Conservation (phyloP, 108 stramenopile species). For the Discostella pseudostelligera region DNA sequence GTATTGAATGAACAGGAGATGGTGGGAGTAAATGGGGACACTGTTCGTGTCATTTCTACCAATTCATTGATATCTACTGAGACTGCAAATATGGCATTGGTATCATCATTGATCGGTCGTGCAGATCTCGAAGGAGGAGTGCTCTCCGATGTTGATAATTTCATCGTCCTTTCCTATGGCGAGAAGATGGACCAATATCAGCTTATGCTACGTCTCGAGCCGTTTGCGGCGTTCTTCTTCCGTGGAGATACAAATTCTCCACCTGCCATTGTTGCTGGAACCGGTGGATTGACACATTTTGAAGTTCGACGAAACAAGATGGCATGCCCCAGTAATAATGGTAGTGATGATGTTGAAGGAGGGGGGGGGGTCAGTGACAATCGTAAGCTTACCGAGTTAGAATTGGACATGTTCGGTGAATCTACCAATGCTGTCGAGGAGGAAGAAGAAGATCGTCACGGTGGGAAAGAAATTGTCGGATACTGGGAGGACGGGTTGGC, state of each 20-base stretch:
- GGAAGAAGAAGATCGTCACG: slow-evolving; percentile 47
- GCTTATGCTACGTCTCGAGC: slow-evolving; percentile 64
- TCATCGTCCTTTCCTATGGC: slow-evolving; percentile 39
- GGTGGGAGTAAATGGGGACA: slow-evolving; percentile 36
- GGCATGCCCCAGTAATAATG: neutral
- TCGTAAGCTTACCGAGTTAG: slow-evolving; percentile 13
- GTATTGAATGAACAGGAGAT: slow-evolving; percentile 75
- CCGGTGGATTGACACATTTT: slow-evolving; percentile 76
- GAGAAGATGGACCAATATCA: slow-evolving; percentile 41
- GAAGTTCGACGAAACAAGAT: slow-evolving; percentile 75
- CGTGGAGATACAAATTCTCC: slow-evolving; percentile 51
- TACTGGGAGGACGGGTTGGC: slow-evolving; percentile 94
- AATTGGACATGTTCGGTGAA: slow-evolving; percentile 39
- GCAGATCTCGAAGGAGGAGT: slow-evolving; percentile 14
- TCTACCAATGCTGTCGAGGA: slow-evolving; percentile 14
- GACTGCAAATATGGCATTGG: neutral
- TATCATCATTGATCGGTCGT: slow-evolving; percentile 30
- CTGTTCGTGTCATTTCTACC: slow-evolving; percentile 35
- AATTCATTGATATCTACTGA: slow-evolving; percentile 11
- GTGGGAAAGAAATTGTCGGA: slow-evolving; percentile 84
- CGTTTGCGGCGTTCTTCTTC: slow-evolving; percentile 70
- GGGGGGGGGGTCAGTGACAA: slow-evolving; percentile 4
- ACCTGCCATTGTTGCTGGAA: slow-evolving; percentile 68
- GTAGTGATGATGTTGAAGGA: slow-evolving; percentile 10
- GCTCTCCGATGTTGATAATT: slow-evolving; percentile 22